Evolutionary conservation across 1,284 basidiomycete genomes (phyloP), one percentile per base, ranked within the genome.

Genomic region (Irpex sp.): DNA sequence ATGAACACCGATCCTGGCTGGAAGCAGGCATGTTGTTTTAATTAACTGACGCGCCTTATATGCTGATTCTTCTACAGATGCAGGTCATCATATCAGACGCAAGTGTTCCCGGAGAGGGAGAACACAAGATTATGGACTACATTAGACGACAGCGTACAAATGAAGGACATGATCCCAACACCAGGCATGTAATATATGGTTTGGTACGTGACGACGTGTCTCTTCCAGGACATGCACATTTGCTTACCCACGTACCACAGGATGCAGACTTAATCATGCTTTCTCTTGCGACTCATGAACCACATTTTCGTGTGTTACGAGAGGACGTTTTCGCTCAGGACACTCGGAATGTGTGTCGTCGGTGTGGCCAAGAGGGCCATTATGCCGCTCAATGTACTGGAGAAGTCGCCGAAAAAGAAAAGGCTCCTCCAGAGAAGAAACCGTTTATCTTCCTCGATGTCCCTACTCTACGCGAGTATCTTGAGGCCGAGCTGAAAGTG

Each of bases 251-350:
- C 31, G 9, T 51, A 13, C 57, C 57, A n/a, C 63, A 95, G 93
- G 97, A 99, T 78, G 97, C 97, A 65, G 97, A 99, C 84, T 83
- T 99, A 58, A 99, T 99, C 77, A 99, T 99, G 97, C 87, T 99
- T 63, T 89, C 95, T 47, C 83, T 99, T 66, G 97, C 97, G 61
- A 99, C 97, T 19, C 97, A 99, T 76, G 97, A 99, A 75, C 97
- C 97, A 17, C 80, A 98, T 75, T 99, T 99, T 81, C 91, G 93
- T 75, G 96, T 99, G 58, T 83, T 99, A 65, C 90, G 97, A 76
- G 97, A 99, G 77, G 97, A 99, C 76, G 97, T 99, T 55, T 99
- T 99, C 79, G 83, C 87, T 56, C 90, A 97, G 76, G 86, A 83
- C 70, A 91, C 86, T 70, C 81, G 83, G 39, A 86, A 77, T 67